These are phyloP conservation scores for Pseudozyma sp. DNA, from an alignment of 1,284 basidiomycete genomes.

Conservation along the genomic window DNA sequence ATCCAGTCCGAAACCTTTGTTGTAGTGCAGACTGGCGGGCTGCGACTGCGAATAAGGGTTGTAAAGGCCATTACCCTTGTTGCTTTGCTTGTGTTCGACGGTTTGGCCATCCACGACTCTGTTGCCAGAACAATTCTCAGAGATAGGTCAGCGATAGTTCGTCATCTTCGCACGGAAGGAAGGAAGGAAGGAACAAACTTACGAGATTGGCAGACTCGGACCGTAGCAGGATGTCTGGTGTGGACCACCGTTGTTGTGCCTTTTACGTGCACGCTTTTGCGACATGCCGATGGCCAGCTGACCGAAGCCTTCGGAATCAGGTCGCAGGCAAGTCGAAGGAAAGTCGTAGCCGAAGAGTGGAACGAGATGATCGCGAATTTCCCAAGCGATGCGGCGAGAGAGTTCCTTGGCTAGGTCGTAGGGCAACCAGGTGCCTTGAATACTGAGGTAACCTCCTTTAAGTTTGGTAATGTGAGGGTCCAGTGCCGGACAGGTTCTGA, in stretches of 20 bases:
- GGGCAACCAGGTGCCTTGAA: slow-evolving; percentile 56
- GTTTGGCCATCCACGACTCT: slow-evolving; percentile 30
- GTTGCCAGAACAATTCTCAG: not conserved
- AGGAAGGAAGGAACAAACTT: not conserved
- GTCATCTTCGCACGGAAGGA: not conserved
- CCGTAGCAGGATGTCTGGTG: slow-evolving; percentile 53
- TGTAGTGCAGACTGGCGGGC: slow-evolving; percentile 22
- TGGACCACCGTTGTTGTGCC: slow-evolving; percentile 41
- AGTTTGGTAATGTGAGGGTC: slow-evolving; percentile 50
- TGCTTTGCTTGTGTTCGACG: slow-evolving; percentile 18
- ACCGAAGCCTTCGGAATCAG: slow-evolving; percentile 51
- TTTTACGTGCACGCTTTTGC: slow-evolving; percentile 42
- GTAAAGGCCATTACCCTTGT: not conserved
- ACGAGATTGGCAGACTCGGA: slow-evolving; percentile 40
- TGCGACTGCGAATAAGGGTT: slow-evolving; percentile 11
- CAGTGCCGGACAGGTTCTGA: slow-evolving; percentile 39
- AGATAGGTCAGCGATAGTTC: not conserved
- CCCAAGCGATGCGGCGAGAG: slow-evolving; percentile 50
- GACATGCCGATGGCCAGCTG: slow-evolving; percentile 45
- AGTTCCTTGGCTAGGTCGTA: slow-evolving; percentile 51
- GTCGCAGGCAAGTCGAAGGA: slow-evolving; percentile 42
- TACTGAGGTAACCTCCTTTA: slow-evolving; percentile 56
- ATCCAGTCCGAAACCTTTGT: slow-evolving; percentile 19
- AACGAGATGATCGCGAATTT: slow-evolving; percentile 49
- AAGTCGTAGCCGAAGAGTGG: slow-evolving; percentile 54